Base-by-base conservation (phyloP, 768 basidiomycete genomes). In the Lactifluus subvellereus region DNA sequence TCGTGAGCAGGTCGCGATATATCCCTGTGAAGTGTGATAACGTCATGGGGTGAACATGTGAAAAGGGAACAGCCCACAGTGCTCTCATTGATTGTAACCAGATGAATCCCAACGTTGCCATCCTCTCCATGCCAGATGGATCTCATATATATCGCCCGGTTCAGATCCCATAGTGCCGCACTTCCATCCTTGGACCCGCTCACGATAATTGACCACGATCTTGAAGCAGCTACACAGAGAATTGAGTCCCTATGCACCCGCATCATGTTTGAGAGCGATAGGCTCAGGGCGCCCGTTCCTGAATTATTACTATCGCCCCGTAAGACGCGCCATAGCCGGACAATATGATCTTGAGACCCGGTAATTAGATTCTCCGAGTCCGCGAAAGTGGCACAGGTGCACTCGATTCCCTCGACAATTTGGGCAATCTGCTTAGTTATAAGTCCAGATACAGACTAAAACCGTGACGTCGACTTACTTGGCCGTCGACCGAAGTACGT, bases 81-180 rank as follows among this genome's bases (percentile, higher is more conserved):
- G 72, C 89, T 87, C 71, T 95, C 92, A 69, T 94, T 90, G 68
- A 97, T 83, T 10, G 89, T 80, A 22, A 87, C 86, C 1, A 88
- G 77, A 68, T 83, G 82, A 14, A 96, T 84, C 0, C 80, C 77
- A 20, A 77, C 56, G 60, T 61, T 53, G 10, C 70, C 67, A 9
- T 67, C 69, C 0, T 71, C 62, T 11, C 79, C 80, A 60, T 92
- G 89, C 82, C 87, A 87, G 35, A 93, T 88, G 0, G 91, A 89
- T 59, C 87, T 78, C 13, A 89, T 84, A 66, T 97, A 96, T 8
- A 84, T 76, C 8, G 89, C 88, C 32, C 85, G 78, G 70, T 97
- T 96, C 57, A 94, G 79, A 72, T 96, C 94, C 94, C 94, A 97
- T 3, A 96, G 61, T 4, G 87, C 88, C 0, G 89, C 91, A 64